Evolutionary conservation across 257 asterid genomes (phyloP).

Genomic region (Jacaranda copaia): DNA sequence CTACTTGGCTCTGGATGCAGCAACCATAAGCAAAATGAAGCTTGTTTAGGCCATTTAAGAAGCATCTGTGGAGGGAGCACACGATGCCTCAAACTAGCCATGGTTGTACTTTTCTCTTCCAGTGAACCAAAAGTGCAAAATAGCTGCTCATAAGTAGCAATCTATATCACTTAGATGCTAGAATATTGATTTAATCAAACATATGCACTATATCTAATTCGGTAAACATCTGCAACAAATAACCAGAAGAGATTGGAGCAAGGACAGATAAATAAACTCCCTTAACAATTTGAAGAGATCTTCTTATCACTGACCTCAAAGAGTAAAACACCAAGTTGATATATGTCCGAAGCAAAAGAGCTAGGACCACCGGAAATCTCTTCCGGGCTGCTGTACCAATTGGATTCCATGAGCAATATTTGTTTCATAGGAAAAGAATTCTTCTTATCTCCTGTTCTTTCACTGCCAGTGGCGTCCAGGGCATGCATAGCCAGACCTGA

Average conservation of each 20-base stretch:
- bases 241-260: too few relatives aligned
- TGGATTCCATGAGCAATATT: slow-evolving; percentile 77
- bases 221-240: slow-evolving; percentile 36
- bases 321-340: slow-evolving; percentile 91
- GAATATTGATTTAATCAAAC: slow-evolving; percentile 2
- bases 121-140: slow-evolving; percentile 61
- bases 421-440: slow-evolving; percentile 86
- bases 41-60: slow-evolving; percentile 97
- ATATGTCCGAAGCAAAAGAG: slow-evolving; percentile 82
- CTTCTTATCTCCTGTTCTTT: slow-evolving; percentile 59
- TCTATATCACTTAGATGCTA: slow-evolving; percentile 20
- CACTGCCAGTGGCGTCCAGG: slow-evolving; percentile 43
- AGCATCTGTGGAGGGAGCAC: slow-evolving; percentile 95
- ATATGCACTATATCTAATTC: slow-evolving; percentile 27
- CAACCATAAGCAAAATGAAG: slow-evolving; percentile 96
- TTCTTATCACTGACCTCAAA: slow-evolving; percentile 72
- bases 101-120: slow-evolving; percentile 78
- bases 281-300: background rate
- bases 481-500: slow-evolving; percentile 47
- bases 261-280: background rate
- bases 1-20: slow-evolving; percentile 88
- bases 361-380: slow-evolving; percentile 62
- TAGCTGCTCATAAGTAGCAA: slow-evolving; percentile 61
- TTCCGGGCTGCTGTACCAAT: slow-evolving; percentile 88
- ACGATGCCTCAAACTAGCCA: slow-evolving; percentile 89